Conservation (phyloP, 306 rosid species). For the Trifolium pratense region DNA sequence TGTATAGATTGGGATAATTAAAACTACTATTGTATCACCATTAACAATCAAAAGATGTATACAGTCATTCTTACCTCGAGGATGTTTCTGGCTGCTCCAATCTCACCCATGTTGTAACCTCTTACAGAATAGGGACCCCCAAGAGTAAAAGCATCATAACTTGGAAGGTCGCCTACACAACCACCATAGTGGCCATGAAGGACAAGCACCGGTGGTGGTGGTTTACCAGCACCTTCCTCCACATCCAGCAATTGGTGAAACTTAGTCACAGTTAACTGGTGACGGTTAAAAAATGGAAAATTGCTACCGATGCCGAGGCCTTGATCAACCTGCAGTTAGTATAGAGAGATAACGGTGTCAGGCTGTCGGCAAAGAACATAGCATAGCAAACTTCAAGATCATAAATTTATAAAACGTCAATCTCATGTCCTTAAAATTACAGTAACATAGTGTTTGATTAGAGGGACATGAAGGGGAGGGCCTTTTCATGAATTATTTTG, state of each 20-base stretch:
- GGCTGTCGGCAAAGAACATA: conserved; percentile 15
- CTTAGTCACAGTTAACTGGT: conserved; percentile 83
- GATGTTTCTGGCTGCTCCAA: conserved; percentile 94
- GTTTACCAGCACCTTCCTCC: conserved; percentile 96
- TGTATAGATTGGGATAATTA: not conserved
- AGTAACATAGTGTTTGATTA: conserved; percentile 5
- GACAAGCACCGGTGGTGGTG: conserved; percentile 96
- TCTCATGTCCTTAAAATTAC: conserved; percentile 16
- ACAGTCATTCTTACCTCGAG: conserved; percentile 69
- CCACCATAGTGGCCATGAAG: conserved; percentile 98
- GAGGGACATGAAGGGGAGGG: not conserved
- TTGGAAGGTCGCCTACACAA: conserved; percentile 98
- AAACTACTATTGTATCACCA: conserved; percentile 13
- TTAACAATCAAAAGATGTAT: conserved; percentile 2
- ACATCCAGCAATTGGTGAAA: conserved; percentile 73
- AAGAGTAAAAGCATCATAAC: conserved; percentile 96
- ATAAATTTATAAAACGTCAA: conserved; percentile 14
- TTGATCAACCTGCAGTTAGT: conserved; percentile 81
- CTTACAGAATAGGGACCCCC: conserved; percentile 99
- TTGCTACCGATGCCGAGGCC: conserved; percentile 92
- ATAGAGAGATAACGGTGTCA: not conserved
- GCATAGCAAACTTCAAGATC: conserved; percentile 11
- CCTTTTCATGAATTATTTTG: not conserved
- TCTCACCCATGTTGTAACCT: conserved; percentile 99
- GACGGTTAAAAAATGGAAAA: conserved; percentile 95